Percentiles rank a stretch among this genome's conserved stretches.
Conservation (phyloP, 2,329 filamentous ascomycete species). For the Lachnellula suecica region DNA sequence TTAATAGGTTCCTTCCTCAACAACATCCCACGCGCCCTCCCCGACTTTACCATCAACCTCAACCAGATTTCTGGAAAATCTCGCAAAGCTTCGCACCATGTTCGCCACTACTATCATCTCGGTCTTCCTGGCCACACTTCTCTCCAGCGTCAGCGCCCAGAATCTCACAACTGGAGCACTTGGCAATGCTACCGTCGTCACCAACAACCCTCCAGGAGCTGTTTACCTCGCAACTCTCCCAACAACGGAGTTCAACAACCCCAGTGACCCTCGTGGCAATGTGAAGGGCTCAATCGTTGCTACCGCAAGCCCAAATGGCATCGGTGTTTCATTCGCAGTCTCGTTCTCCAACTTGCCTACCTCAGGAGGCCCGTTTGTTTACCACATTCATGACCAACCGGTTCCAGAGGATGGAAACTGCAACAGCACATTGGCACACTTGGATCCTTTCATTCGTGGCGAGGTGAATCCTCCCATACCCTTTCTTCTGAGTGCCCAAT, state of each 20-base stretch:
- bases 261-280: constrained; percentile 48
- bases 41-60: neutral
- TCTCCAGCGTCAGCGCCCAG: constrained; percentile 19
- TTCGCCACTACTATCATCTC: constrained; percentile 12
- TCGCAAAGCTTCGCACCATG: constrained; percentile 15
- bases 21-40: too few relatives aligned
- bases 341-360: constrained; percentile 58
- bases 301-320: constrained; percentile 45
- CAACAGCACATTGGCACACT: constrained; percentile 63
- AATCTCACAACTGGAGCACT: constrained; percentile 30
- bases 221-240: constrained; percentile 58
- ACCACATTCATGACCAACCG: constrained; percentile 69
- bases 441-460: constrained; percentile 68
- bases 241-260: constrained; percentile 41
- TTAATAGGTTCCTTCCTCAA: too few relatives aligned
- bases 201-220: constrained; percentile 54
- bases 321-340: constrained; percentile 55
- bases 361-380: constrained; percentile 59
- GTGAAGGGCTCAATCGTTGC: constrained; percentile 53
- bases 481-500: neutral
- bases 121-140: constrained; percentile 13
- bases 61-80: neutral
- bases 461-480: constrained; percentile 22
- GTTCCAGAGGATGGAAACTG: constrained; percentile 71
- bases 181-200: constrained; percentile 50